Conservation (phyloP, 2,329 filamentous ascomycete species). For the Phaeoacremonium minimum region DNA sequence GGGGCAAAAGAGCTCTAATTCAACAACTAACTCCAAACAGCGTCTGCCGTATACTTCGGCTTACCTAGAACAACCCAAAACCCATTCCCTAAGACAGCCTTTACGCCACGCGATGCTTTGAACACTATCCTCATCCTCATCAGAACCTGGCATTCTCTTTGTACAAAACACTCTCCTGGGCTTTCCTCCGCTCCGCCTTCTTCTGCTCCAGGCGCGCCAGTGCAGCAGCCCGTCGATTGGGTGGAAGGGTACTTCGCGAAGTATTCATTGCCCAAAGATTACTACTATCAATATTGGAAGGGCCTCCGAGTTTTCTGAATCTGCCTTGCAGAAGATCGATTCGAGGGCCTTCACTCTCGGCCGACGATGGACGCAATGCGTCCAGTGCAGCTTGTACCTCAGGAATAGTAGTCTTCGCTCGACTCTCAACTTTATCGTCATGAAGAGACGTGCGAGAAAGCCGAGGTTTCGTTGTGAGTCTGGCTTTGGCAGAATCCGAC, state of each 20-base stretch:
- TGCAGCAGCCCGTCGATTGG: slow-evolving; percentile 48
- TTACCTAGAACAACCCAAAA: too few species aligned
- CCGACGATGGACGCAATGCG: slow-evolving; percentile 15
- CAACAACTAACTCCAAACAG: too few species aligned
- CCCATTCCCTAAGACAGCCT: too few species aligned
- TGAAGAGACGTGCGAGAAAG: not conserved
- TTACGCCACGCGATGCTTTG: too few species aligned
- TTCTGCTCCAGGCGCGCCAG: slow-evolving; percentile 50
- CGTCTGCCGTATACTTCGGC: too few species aligned
- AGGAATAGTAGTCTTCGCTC: not conserved
- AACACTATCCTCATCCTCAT: too few species aligned
- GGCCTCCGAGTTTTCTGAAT: slow-evolving; percentile 39
- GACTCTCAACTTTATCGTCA: not conserved
- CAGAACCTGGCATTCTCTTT: too few species aligned
- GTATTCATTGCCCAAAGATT: slow-evolving; percentile 29
- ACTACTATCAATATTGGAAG: slow-evolving; percentile 24
- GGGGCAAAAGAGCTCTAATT: too few species aligned
- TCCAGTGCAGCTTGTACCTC: slow-evolving; percentile 1
- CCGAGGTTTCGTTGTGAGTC: not conserved
- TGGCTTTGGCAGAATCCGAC: not conserved
- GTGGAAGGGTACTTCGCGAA: slow-evolving; percentile 39
- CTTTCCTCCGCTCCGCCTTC: slow-evolving; percentile 43
- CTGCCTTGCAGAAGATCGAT: slow-evolving; percentile 41
- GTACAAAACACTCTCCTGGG: slow-evolving; percentile 21
- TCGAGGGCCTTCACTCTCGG: slow-evolving; percentile 22